Base-by-base conservation (phyloP, 2,329 filamentous ascomycete species). In the Venturia pyrina region DNA sequence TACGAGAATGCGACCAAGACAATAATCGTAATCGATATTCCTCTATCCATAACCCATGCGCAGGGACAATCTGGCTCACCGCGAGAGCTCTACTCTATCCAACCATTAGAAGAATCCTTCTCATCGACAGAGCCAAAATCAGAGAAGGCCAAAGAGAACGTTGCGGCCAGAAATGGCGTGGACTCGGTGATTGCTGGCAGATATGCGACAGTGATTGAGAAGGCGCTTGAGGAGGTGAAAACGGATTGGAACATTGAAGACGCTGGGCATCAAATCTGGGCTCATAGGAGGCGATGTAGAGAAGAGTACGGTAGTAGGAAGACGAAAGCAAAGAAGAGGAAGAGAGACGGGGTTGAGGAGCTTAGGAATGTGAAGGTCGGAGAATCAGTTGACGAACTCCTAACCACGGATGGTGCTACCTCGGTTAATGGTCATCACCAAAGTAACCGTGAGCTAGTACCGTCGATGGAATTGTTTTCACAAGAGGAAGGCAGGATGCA, bases 21-120 rank as follows among this genome's bases (percentile, higher is more conserved):
- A 59, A 75, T 87, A 64, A 78, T 85, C 28, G 73, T 91, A 34
- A 74, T 92, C 63, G 89, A 93, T 71, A 83, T 91, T 59, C 89
- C 89, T 32, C 78, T 80, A 21, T 90, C 89, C 1, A 83, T 92
- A 48, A 86, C 89, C 69, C 80, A 85, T 67, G 85, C 84, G 21
- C 89, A 92, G 75, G 80, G 81, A 43, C 76, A 77, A 15, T 72
- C 76, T 7, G 75, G 75, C 40, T 76, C 73, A 66, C 71, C 71
- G 68, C 4, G 80, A 79, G 66, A 76, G 74, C 70, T 79, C 71
- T 67, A 80, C 32, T 86, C 84, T 8, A 77, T 74, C 17, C 24
- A 69, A 10, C 78, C 85, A 0, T 68, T 80, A 2, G 67, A 78
- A 53, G 66, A 69, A 15, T 83, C 85, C 1, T 86, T 81, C 68